These are phyloP conservation scores for Chlamydomonas reinhardtii DNA, from an alignment of 163 green algal genomes.

Conservation along the genomic window DNA sequence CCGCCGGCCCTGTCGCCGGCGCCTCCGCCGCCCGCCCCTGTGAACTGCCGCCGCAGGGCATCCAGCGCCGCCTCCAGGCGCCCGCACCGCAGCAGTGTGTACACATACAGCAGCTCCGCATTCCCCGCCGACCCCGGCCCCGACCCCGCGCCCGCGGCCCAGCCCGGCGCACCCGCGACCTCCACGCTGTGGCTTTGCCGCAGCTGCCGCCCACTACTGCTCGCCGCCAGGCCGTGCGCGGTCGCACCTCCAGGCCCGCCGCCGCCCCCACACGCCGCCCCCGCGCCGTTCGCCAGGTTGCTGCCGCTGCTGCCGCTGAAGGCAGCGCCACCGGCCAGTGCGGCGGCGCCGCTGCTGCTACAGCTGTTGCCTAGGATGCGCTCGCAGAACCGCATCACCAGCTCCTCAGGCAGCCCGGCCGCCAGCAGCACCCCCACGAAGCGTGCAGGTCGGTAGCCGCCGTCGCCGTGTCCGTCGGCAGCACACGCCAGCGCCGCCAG, in stretches of 20 bases:
- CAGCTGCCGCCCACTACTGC: no score
- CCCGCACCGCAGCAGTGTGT: constrained; percentile 31
- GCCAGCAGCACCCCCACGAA: constrained; percentile 47
- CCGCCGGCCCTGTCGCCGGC: not conserved
- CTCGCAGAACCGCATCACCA: constrained; percentile 41
- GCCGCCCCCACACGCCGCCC: not conserved
- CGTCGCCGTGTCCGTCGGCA: not conserved
- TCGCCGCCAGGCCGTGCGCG: no score
- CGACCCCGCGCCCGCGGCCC: no score
- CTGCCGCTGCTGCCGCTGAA: not conserved
- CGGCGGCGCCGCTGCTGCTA: not conserved
- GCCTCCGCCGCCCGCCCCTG: not conserved
- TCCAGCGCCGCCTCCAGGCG: constrained; percentile 23
- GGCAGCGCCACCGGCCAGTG: not conserved
- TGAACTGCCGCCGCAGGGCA: not conserved
- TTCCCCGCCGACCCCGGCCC: not conserved
- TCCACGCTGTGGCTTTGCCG: no score
- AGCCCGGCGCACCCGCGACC: no score
- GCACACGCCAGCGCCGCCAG: constrained; percentile 13
- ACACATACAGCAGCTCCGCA: constrained; percentile 30
- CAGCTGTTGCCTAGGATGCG: constrained; percentile 10
- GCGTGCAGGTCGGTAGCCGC: constrained; percentile 28
- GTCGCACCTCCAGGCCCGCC: no score
- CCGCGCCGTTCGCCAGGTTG: not conserved
- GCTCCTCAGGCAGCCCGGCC: constrained; percentile 14